Base-by-base conservation (phyloP, 805 yeast genomes). In the Ogataea methanolica region DNA sequence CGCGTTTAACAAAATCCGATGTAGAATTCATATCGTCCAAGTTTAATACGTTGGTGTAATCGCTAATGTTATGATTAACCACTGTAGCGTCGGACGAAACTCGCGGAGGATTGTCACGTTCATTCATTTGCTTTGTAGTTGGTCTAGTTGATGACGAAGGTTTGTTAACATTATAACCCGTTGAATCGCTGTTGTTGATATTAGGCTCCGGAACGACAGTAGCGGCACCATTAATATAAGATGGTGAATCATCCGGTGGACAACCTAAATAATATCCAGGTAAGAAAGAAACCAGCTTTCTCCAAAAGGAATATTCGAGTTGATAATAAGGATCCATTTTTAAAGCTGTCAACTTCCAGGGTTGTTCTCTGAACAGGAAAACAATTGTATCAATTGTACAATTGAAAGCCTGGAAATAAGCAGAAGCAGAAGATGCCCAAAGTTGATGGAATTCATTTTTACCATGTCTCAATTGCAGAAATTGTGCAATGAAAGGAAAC, bases 311-410 rank as follows among this genome's bases (percentile, higher is more conserved):
- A 42, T 55, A 54, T 16, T 47, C 43, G 35, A 50, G 44, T 5
- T 44, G 44, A 17, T 41, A 46, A 31, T 35, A 19, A 5, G 60
- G 56, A 31, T 64, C 69, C 1, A 67, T 60, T 11, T 53, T 46
- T 4, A 43, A 14, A 15, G 54, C 58, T 44, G 60, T 57, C 41
- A 61, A 51, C 41, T 71, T 70, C 96, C 96, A 88, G 1, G 96
- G 96, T 49, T 71, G 75, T 61, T 90, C 97, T 46, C 96, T 72
- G 52, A 82, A 77, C 34, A 85, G 68, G 61, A 88, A 90, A 11
- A 89, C 96, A 16, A 78, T 48, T 0, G 90, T 73, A 59, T 90
- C 96, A 23, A 90, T 81, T 26, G 82, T 72, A 42, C 96, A 90
- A 64, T 85, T 85, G 56, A 87, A 75, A 2, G 96, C 91, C 64